Evolutionary conservation across 768 basidiomycete genomes (phyloP).

Genomic region (Naganishia friedmannii): DNA sequence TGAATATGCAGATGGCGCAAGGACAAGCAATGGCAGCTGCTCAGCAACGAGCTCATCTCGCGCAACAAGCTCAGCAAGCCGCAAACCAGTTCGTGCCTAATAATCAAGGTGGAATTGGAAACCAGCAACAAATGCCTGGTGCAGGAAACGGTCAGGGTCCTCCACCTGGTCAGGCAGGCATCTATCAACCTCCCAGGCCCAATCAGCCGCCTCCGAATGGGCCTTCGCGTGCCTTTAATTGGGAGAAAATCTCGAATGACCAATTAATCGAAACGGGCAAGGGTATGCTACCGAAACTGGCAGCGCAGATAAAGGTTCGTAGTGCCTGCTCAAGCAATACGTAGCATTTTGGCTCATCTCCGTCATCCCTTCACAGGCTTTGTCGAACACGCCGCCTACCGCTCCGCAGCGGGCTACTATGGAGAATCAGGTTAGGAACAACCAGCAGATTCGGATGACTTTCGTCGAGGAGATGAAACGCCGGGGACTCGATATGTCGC

Average conservation of each 20-base stretch:
- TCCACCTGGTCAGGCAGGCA: not conserved
- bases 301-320: constrained; percentile 16
- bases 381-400: not conserved
- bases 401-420: constrained; percentile 3
- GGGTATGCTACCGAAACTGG: constrained; percentile 29
- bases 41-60: constrained; percentile 26
- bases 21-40: constrained; percentile 10
- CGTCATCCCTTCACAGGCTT: not conserved
- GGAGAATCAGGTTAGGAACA: constrained; percentile 21
- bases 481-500: constrained; percentile 22
- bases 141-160: constrained; percentile 8
- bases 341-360: not conserved
- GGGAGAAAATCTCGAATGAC: constrained; percentile 22
- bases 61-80: constrained; percentile 10
- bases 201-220: not conserved
- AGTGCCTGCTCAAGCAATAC: not conserved
- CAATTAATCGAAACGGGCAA: constrained; percentile 25
- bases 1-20: constrained; percentile 13
- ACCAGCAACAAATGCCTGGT: constrained; percentile 4
- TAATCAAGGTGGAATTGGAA: constrained; percentile 16
- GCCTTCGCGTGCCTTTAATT: not conserved
- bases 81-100: constrained; percentile 4
- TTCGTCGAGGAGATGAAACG: constrained; percentile 27
- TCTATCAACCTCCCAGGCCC: not conserved
- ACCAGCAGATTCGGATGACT: constrained; percentile 15